A percentile compares a stretch with the other conserved stretches of the same genome.
Conservation (phyloP, 306 rosid species). For the Rosa persica region DNA sequence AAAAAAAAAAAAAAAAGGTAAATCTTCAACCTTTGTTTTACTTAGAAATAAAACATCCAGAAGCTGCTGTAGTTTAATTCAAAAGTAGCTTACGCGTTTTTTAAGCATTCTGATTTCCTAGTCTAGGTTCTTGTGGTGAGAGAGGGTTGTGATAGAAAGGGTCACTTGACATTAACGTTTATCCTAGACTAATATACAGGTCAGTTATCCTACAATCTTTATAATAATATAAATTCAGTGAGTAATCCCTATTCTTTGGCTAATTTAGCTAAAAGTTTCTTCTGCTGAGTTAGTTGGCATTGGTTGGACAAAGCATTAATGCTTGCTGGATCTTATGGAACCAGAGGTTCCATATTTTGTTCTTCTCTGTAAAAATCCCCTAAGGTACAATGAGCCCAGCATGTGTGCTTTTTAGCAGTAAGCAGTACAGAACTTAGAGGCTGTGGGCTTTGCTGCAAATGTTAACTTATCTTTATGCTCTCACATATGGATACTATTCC, state of each 20-base stretch:
- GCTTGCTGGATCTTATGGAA: not conserved
- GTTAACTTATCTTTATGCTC: not conserved
- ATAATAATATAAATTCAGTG: not conserved
- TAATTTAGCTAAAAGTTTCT: not conserved
- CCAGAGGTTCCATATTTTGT: not conserved
- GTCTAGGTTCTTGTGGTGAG: not conserved
- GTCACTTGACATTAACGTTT: not conserved
- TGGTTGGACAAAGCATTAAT: not conserved
- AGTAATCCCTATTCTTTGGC: not conserved
- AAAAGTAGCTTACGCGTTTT: not conserved
- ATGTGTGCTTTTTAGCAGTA: not conserved
- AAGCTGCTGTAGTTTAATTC: not conserved
- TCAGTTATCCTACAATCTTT: not conserved
- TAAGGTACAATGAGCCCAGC: not conserved
- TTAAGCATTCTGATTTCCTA: not conserved
- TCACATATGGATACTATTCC: not conserved
- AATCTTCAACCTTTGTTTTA: not conserved
- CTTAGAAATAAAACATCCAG: not conserved
- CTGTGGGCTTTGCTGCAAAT: not conserved
- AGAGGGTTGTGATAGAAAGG: not conserved
- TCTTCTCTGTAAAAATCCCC: not conserved
- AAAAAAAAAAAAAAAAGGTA: not conserved
- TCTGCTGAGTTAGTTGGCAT: constrained; percentile 3
- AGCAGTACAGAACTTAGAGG: not conserved
- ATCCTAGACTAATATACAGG: not conserved